Evolutionary conservation across 2,329 filamentous ascomycete genomes (phyloP).

Genomic region (Fusarium multiceps): DNA sequence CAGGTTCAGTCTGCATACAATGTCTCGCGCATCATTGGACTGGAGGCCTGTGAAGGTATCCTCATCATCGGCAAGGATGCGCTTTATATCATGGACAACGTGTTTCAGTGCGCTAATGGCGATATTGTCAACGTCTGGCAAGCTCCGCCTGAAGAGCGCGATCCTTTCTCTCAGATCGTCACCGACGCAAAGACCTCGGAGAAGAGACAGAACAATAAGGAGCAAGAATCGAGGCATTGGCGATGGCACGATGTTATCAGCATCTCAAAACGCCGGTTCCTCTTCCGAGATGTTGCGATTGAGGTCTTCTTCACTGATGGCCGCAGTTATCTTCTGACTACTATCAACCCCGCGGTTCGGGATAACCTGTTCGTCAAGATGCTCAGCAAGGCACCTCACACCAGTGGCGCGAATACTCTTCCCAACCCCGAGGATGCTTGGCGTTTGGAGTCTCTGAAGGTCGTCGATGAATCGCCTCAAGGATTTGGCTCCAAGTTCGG

Average conservation of each 20-base stretch:
- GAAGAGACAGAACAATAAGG: slow-evolving; percentile 68
- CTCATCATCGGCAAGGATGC: slow-evolving; percentile 92
- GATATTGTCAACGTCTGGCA: slow-evolving; percentile 98
- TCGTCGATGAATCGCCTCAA: slow-evolving; percentile 68
- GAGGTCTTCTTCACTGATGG: slow-evolving; percentile 98
- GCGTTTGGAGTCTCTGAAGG: slow-evolving; percentile 86
- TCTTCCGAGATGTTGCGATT: slow-evolving; percentile 96
- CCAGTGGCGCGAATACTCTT: slow-evolving; percentile 74
- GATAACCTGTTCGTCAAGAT: slow-evolving; percentile 86
- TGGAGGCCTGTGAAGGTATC: slow-evolving; percentile 94
- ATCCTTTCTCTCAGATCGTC: slow-evolving; percentile 95
- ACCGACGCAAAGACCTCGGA: slow-evolving; percentile 71
- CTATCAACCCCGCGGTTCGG: slow-evolving; percentile 76
- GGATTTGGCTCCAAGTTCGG: slow-evolving; percentile 88
- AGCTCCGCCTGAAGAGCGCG: slow-evolving; percentile 89
- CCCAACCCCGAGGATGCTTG: slow-evolving; percentile 88
- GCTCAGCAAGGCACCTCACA: slow-evolving; percentile 81
- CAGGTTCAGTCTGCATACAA: slow-evolving; percentile 95
- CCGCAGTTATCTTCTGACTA: slow-evolving; percentile 91
- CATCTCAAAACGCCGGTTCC: slow-evolving; percentile 92
- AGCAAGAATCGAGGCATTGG: slow-evolving; percentile 91
- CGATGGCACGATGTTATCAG: slow-evolving; percentile 94
- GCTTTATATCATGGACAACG: slow-evolving; percentile 94
- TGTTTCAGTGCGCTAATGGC: slow-evolving; percentile 93
- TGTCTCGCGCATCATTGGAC: slow-evolving; percentile 90